Base-by-base conservation (phyloP, 306 rosid genomes). In the Vigna radiata region DNA sequence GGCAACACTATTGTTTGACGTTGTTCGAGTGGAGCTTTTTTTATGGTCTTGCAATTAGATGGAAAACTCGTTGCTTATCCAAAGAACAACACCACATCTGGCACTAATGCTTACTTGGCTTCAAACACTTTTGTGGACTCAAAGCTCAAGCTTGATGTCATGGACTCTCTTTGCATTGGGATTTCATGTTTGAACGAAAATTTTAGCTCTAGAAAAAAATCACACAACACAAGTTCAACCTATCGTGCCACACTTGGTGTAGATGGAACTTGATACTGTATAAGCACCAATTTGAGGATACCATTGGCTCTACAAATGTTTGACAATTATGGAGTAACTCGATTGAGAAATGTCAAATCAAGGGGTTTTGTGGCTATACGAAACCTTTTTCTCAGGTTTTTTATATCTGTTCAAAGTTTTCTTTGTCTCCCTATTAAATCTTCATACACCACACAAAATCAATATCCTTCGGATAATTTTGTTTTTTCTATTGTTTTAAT, bases 201-300 rank as follows among this genome's bases (percentile, higher is more conserved):
- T 48, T 54, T 39, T 2, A n/a, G 33, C 56, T 31, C 1, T 8
- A 15, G 31, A 25, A 61, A 5, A 3, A 75, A 81, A 55, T 27
- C 52, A 50, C 5, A 68, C 2, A 19, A 27, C 68, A 36, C 33
- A 37, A 69, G 36, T 49, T 39, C 60, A 21, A 59, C 82, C 73
- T 82, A 78, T 50, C 82, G 86, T 5, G 77, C 84, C 19, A 74
- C 84, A 55, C 8, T 85, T 0, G 86, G 70, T 0, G 43, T 15
- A 12, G 79, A 81, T 52, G 88, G 82, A 78, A 62, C 16, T 74
- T 85, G 5, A 81, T 47, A 69, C 56, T 85, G 70, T 78, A 82
- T 15, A 77, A 15, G 19, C 88, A 85, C 83, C 85, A 39, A 68
- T 46, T 69, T 23, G 77, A 55, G 41, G 67, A 53, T 0, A 79